Base-by-base conservation (phyloP, 495 filamentous ascomycete genomes). In the Hypoxylon rickii region DNA sequence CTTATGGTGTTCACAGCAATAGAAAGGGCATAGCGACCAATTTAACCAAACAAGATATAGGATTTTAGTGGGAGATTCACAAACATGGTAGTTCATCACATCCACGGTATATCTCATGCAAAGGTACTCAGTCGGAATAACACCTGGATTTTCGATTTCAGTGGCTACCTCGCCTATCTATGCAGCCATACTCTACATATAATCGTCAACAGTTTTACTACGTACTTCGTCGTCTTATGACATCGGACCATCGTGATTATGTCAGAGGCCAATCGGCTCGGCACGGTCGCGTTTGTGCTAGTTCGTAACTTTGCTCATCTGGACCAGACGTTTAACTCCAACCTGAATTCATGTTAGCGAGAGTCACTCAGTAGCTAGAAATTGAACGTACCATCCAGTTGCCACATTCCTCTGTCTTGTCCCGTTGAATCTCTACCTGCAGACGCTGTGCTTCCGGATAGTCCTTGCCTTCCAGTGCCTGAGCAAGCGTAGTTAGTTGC, bases 281-380 rank as follows among this genome's bases (percentile, higher is more conserved):
- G 40, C 26, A 32, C 16, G 15, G 39, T 38, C 33, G 20, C 33
- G 48, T 21, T 31, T 20, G 3, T 26, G 36, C 46, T 51, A 69
- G 46, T 61, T 54, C 15, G 91, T 94, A 37, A 82, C 87, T 69
- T 86, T 86, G 76, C 90, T 94, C 90, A 96, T 95, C 68, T 84
- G 85, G 61, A 97, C 91, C 61, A 97, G 78, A 48, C 93, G 83
- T 76, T 96, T 97, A 19, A 97, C 87, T 57, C 92, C 92, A 55
- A 91, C 87, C 90, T 96, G 50, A 2, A 8, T 15, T 17, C n/a
- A 16, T 32, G 19, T 68, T 66, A 70, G 60, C 50, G 38, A 49
- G 39, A 21, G 32, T 44, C n/a, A 60, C 32, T 59, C 43, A 50
- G 37, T n/a, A 29, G 24, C 24, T 44, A 26, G 36, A 1, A 33